Conservation (phyloP, 768 basidiomycete genomes). For the Pulveroboletus sp. region DNA sequence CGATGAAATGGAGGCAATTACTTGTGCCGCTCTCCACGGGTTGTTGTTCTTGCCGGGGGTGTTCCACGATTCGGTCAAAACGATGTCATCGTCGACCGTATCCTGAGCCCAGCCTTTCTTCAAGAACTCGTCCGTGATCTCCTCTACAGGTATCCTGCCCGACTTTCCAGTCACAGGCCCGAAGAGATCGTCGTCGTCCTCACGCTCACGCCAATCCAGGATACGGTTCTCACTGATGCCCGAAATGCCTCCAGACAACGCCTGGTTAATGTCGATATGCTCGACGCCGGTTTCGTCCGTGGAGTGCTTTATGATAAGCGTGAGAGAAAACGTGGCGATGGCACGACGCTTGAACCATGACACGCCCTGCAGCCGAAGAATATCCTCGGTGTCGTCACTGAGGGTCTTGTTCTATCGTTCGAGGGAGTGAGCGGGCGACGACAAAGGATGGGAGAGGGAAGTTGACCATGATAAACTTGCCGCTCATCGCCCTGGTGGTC, state of each 20-base stretch:
- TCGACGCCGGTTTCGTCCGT: slow-evolving; percentile 56
- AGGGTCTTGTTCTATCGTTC: slow-evolving; percentile 58
- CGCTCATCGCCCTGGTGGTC: slow-evolving; percentile 55
- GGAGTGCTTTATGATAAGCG: slow-evolving; percentile 59
- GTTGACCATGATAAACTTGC: slow-evolving; percentile 58
- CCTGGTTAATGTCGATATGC: slow-evolving; percentile 64
- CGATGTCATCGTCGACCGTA: slow-evolving; percentile 31
- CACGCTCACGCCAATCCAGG: slow-evolving; percentile 52
- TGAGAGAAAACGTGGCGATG: slow-evolving; percentile 53
- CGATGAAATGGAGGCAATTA: slow-evolving; percentile 21
- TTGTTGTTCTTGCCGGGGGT: slow-evolving; percentile 56
- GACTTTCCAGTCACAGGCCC: slow-evolving; percentile 53
- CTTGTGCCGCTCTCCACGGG: slow-evolving; percentile 64
- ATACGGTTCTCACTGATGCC: slow-evolving; percentile 52
- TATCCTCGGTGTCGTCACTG: slow-evolving; percentile 56
- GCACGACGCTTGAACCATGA: slow-evolving; percentile 65
- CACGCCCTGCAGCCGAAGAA: slow-evolving; percentile 68
- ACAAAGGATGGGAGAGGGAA: neutral
- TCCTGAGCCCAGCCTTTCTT: slow-evolving; percentile 42
- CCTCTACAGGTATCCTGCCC: slow-evolving; percentile 44
- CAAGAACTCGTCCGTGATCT: slow-evolving; percentile 41
- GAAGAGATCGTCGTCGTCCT: slow-evolving; percentile 57
- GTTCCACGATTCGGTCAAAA: slow-evolving; percentile 44
- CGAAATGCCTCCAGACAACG: slow-evolving; percentile 55
- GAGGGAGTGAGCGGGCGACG: slow-evolving; percentile 1